phyloP scores from a whole-genome alignment of 371 early-diverging fungal genomes.

The Paraphysoderma sedebokerense region DNA sequence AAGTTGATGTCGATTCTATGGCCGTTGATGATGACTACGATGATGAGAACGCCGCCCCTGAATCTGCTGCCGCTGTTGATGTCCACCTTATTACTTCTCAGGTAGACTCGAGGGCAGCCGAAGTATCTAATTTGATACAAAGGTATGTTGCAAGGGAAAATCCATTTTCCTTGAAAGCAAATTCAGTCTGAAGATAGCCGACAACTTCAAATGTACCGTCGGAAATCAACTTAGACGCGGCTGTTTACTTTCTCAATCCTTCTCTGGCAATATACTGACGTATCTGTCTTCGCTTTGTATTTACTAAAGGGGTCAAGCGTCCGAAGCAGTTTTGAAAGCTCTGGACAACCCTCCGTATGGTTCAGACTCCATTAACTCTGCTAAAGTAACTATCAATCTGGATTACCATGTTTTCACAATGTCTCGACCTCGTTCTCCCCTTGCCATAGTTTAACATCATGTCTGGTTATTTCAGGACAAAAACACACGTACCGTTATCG shows the following conservation, averaged over 20 bases:
- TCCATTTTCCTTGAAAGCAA: neutral
- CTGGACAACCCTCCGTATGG: conserved; percentile 76
- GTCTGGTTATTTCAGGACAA: conserved; percentile 22
- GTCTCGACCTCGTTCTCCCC: neutral
- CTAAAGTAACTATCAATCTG: conserved; percentile 36
- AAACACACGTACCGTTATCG: conserved; percentile 57
- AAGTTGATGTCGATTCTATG: conserved; percentile 60
- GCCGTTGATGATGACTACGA: conserved; percentile 39
- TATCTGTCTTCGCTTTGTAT: neutral
- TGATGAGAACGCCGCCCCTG: conserved; percentile 20
- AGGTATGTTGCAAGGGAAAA: conserved; percentile 4
- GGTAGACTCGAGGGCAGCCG: conserved; percentile 10
- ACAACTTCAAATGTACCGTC: neutral
- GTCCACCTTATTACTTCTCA: conserved; percentile 17
- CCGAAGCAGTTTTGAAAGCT: conserved; percentile 45
- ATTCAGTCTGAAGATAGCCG: neutral
- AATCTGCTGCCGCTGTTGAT: conserved; percentile 15
- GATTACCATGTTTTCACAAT: neutral
- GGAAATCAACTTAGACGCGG: neutral
- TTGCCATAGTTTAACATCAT: no score
- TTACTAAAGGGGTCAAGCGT: conserved; percentile 37
- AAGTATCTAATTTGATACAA: conserved; percentile 8
- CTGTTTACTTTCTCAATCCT: conserved; percentile 9
- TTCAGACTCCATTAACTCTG: conserved; percentile 31
- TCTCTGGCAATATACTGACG: conserved; percentile 1